Evolutionary conservation across 1,284 basidiomycete species (phyloP).

Genomic region (Coriolopsis trogii): DNA sequence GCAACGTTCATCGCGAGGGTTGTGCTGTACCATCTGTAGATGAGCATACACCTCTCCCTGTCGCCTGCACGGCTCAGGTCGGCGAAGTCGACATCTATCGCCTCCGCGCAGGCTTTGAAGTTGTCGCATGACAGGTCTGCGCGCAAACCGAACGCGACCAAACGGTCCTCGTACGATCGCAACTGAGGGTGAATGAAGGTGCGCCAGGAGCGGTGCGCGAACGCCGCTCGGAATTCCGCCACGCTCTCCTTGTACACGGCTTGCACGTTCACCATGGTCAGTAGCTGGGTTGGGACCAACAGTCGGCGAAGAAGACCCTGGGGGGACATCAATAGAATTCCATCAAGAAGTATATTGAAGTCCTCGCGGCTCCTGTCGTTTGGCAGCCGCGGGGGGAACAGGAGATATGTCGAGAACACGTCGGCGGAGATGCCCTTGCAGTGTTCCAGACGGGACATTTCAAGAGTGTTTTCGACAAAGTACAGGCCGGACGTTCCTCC

Average conservation of each 20-base stretch:
- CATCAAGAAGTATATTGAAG: not conserved
- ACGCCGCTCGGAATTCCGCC: conserved; percentile 7
- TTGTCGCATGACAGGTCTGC: conserved; percentile 1
- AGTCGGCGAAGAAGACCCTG: not conserved
- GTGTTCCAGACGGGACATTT: too few species aligned
- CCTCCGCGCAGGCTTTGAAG: conserved; percentile 15
- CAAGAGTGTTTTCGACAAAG: not conserved
- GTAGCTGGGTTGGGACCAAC: not conserved
- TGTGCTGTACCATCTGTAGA: conserved; percentile 40
- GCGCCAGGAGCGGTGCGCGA: not conserved
- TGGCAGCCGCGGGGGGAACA: not conserved
- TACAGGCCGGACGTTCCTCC: not conserved
- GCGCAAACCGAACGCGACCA: conserved; percentile 10
- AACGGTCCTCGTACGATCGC: conserved; percentile 2
- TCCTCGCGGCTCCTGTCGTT: too few species aligned
- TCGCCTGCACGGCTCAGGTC: not conserved
- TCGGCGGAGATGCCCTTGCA: too few species aligned
- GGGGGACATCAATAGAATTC: not conserved
- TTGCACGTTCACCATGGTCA: not conserved
- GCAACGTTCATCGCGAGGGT: conserved; percentile 38
- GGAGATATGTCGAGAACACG: not conserved
- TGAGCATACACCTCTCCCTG: conserved; percentile 29
- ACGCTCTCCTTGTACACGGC: not conserved
- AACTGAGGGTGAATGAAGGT: conserved; percentile 10
- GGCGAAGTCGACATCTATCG: conserved; percentile 7